These are phyloP conservation scores for Zygosaccharomyces sapae DNA, from an alignment of 1,139 yeast species.

Conservation along the genomic window DNA sequence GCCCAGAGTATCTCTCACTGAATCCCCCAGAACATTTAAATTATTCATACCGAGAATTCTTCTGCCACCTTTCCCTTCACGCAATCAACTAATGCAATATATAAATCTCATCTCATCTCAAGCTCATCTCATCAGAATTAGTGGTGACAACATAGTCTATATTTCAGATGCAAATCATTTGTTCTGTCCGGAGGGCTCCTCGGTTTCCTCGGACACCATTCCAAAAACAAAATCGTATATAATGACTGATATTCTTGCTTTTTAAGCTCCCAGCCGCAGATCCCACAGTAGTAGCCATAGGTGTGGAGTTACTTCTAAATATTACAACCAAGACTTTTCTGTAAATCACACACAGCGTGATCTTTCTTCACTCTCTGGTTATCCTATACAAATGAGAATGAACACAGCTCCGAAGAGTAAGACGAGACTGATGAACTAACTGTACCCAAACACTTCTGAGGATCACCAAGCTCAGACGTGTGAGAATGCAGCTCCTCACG, in stretches of 20 bases:
- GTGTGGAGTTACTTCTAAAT: not conserved
- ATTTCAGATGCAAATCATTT: no score
- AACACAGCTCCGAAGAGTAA: no score
- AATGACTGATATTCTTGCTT: no score
- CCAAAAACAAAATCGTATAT: no score
- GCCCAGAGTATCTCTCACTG: constrained; percentile 29
- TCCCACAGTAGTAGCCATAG: not conserved
- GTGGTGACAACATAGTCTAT: not conserved
- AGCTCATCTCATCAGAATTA: not conserved
- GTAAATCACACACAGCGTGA: not conserved
- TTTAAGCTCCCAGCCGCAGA: no score
- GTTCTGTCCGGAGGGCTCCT: no score
- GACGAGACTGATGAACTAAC: no score
- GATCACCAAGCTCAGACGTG: no score
- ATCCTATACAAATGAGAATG: no score
- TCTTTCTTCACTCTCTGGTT: no score
- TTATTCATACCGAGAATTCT: not conserved
- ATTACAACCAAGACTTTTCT: not conserved
- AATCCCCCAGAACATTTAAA: constrained; percentile 31
- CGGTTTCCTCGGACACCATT: not conserved
- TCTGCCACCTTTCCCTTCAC: not conserved
- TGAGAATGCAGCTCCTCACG: no score
- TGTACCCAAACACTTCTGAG: no score
- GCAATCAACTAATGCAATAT: not conserved
- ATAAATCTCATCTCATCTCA: not conserved